Base-by-base conservation (phyloP, 2,329 filamentous ascomycete species). In the Tolypocladium tundrense region DNA sequence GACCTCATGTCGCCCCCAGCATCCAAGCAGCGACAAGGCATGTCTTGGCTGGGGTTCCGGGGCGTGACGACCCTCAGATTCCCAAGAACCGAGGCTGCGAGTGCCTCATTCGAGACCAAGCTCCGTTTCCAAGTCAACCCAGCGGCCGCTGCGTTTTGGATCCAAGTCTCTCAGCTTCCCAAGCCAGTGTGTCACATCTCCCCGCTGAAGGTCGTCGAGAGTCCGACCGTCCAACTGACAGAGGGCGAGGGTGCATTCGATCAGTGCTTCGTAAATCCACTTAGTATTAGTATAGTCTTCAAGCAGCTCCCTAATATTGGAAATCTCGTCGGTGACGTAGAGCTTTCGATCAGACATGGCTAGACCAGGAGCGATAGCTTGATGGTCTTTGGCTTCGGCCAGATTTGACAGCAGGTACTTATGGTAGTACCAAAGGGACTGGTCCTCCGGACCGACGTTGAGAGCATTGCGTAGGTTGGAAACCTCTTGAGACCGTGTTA, bases 341-440 rank as follows among this genome's bases (percentile, higher is more conserved):
- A 76, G 71, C 40, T 83, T 69, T 53, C 88, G 84, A 58, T 93
- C 83, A 10, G 80, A 73, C 7, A 76, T 69, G 1, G 79, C 79
- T 37, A 96, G 74, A 42, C 83, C 78, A 0, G 84, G 84, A 16
- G 86, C 81, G 64, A 96, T 88, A 11, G 81, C 81, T 24, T 79
- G 74, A 3, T 75, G 68, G 16, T 77, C 73, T 16, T 69, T 75
- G 54, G 73, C 75, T 66, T 77, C 79, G 56, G 80, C 76, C 65
- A 88, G 76, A 67, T 86, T 88, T 60, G 85, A 82, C 75, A 97
- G 85, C 58, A 97, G 77, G 67, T 88, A 96, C 65, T 94, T 88
- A 70, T 97, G 91, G 68, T 99, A 97, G 72, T 95, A 96, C 92
- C 94, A 99, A 7, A 97, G 79, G 21, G 91, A 96, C 69, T 97